phyloP scores from a whole-genome alignment of 1,139 yeast genomes.

The Sugiyamaella japonica region DNA sequence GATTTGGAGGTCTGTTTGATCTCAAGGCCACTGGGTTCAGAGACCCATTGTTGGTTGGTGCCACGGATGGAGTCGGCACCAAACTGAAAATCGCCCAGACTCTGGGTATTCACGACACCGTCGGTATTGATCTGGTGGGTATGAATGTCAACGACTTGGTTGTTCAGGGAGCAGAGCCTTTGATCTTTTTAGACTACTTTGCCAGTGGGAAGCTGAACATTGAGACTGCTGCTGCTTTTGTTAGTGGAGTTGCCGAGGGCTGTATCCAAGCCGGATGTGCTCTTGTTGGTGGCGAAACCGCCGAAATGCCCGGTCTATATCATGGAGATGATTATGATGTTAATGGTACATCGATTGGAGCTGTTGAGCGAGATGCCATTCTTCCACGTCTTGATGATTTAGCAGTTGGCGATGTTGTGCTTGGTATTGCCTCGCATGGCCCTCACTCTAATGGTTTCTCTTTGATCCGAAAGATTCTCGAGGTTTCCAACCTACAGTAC shows the following conservation, averaged over 20 bases:
- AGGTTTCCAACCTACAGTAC: conserved; percentile 67
- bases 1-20: conserved; percentile 97
- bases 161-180: conserved; percentile 98
- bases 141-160: conserved; percentile 98
- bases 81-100: conserved; percentile 93
- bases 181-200: conserved; percentile 92
- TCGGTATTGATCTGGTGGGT: conserved; percentile 97
- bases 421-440: conserved; percentile 90
- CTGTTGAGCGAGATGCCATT: conserved; percentile 77
- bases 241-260: conserved; percentile 94
- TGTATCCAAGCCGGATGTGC: conserved; percentile 97
- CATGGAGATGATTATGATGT: conserved; percentile 95
- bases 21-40: conserved; percentile 82
- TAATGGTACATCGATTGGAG: conserved; percentile 98
- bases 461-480: conserved; percentile 90
- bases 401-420: conserved; percentile 74
- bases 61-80: conserved; percentile 99
- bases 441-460: conserved; percentile 97
- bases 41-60: conserved; percentile 85
- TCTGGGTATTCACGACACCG: conserved; percentile 86
- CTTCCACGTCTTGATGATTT: conserved; percentile 69
- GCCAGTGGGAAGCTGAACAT: conserved; percentile 93
- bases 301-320: conserved; percentile 99
- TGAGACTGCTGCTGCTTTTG: conserved; percentile 81
- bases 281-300: conserved; percentile 97